Base-by-base conservation (phyloP, 257 asterid genomes). In the Cinchona pubescens region DNA sequence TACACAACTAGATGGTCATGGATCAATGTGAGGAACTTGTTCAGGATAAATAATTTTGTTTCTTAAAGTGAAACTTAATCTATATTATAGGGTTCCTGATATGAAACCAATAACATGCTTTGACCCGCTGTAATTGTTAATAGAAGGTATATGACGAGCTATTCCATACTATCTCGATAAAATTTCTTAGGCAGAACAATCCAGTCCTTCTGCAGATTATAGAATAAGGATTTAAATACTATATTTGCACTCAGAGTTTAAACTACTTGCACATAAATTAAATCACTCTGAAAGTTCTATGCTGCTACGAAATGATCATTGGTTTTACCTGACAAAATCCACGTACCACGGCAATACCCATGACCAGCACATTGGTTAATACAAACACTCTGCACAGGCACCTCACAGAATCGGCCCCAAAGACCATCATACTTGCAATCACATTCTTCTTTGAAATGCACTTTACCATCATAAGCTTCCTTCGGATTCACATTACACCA, bases 351-450 rank as follows among this genome's bases (percentile, higher is more conserved):
- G 67, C 99, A 95, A 53, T 78, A 59, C 55, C 99, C 98, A 64
- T 81, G 86, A 60, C 96, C 92, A 21, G 97, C 83, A 75, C 99
- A 95, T 72, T 95, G 99, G 82, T 95, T 95, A 69, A 92, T 85
- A 70, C 99, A 95, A 45, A 89, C 88, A 72, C 91, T 88, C 78
- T 73, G 79, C 42, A 91, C 98, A 11, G 96, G 92, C 46, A 79
- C 84, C 90, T 95, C 99, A 74, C 99, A 95, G 76, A 90, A 90
- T 69, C 88, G 90, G 46, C 99, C 97, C 81, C 82, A 80, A 60
- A 90, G 91, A 67, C 99, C 99, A 80, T 95, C 99, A 73, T 95
- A 95, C 86, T 95, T 95, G 90, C 99, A 95, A 79, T 95, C 97
- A 77, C 99, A 95, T 69, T 83, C 96, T 76, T 95, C 93, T 82